phyloP scores from a whole-genome alignment of 2,329 filamentous ascomycete genomes.

The Aspergillus thermomutatus region DNA sequence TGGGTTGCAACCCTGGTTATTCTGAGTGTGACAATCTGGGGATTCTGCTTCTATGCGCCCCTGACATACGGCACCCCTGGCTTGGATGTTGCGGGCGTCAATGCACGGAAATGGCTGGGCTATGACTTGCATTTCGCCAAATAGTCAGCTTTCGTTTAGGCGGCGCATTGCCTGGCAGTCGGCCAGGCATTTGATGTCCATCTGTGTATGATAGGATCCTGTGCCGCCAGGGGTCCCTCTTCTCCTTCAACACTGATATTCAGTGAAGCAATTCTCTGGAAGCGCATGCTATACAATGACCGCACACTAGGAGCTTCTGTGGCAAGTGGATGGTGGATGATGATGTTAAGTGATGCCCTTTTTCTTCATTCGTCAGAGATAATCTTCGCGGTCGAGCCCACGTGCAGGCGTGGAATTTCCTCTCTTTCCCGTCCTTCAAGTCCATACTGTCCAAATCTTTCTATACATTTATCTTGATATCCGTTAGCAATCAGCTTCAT shows the following conservation, averaged over 20 bases:
- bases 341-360: neutral
- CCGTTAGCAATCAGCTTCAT: neutral
- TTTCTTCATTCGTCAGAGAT: neutral
- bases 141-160: slow-evolving; percentile 47
- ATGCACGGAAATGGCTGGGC: slow-evolving; percentile 87
- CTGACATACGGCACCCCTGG: slow-evolving; percentile 94
- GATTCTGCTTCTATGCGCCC: slow-evolving; percentile 92
- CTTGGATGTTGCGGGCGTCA: slow-evolving; percentile 71
- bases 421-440: neutral
- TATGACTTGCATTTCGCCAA: slow-evolving; percentile 99
- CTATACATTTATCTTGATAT: neutral
- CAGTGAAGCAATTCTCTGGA: neutral
- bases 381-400: neutral
- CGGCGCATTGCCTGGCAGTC: neutral
- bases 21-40: slow-evolving; percentile 63
- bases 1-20: slow-evolving; percentile 78
- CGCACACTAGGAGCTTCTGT: no score
- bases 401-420: neutral
- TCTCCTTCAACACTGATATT: neutral
- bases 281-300: no score
- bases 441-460: neutral
- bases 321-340: neutral
- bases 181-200: neutral
- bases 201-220: neutral
- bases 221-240: neutral